phyloP scores from a whole-genome alignment of 768 basidiomycete genomes.

The Gautieria morchelliformis region DNA sequence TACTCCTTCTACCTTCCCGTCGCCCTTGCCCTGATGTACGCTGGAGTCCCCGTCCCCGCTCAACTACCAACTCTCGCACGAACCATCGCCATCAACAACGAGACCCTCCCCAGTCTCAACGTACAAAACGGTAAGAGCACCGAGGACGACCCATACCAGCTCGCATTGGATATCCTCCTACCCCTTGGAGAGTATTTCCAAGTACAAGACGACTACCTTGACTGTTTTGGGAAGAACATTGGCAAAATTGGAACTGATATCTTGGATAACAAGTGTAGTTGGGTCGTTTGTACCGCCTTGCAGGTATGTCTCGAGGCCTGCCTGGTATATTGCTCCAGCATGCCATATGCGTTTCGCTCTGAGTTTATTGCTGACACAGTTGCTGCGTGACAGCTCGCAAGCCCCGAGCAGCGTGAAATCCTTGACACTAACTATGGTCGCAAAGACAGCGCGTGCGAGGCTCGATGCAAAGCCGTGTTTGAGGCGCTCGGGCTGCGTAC shows the following conservation, averaged over 20 bases:
- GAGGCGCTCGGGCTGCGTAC: conserved; percentile 55
- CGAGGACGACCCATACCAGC: conserved; percentile 48
- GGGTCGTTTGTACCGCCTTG: conserved; percentile 89
- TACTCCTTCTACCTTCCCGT: conserved; percentile 99
- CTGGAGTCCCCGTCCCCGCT: conserved; percentile 38
- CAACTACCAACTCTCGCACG: neutral
- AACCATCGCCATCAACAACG: conserved; percentile 28
- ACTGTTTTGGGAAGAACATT: conserved; percentile 80
- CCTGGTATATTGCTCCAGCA: no score
- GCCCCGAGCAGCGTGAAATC: conserved; percentile 43
- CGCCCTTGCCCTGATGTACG: conserved; percentile 83
- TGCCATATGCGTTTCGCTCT: no score
- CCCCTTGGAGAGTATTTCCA: conserved; percentile 98
- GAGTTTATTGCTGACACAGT: no score
- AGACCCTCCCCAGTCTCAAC: neutral
- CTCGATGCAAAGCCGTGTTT: conserved; percentile 60
- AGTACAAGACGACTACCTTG: conserved; percentile 94
- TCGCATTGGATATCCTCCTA: conserved; percentile 73
- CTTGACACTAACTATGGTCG: conserved; percentile 62
- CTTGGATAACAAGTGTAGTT: conserved; percentile 96
- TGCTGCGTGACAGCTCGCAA: conserved; percentile 23
- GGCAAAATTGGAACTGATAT: conserved; percentile 99
- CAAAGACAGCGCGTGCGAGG: conserved; percentile 47
- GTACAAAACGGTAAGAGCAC: neutral
- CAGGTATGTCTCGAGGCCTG: conserved; percentile 10